Evolutionary conservation across 1,284 basidiomycete species (phyloP).

Genomic region (Ustilago esculenta): DNA sequence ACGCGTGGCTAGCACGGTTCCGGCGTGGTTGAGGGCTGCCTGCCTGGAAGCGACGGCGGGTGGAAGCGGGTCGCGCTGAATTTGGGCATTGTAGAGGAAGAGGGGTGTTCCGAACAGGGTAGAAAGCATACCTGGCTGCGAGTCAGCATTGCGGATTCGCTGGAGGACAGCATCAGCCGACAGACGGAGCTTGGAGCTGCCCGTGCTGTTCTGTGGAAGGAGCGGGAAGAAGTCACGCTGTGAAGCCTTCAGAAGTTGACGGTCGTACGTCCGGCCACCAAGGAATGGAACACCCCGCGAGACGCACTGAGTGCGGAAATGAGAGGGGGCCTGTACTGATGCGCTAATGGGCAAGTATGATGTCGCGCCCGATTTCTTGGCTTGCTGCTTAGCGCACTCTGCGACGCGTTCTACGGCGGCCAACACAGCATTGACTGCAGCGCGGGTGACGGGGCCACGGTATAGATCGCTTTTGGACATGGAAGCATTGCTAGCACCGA

Average conservation of each 20-base stretch:
- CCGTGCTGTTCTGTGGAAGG: background rate
- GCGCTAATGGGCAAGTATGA: constrained; percentile 10
- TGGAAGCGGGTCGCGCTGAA: constrained; percentile 61
- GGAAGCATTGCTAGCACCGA: constrained; percentile 42
- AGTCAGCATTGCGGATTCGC: constrained; percentile 68
- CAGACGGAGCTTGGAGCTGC: constrained; percentile 33
- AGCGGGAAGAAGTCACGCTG: constrained; percentile 58
- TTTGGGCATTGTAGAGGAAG: constrained; percentile 69
- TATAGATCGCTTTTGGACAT: constrained; percentile 69
- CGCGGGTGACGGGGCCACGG: constrained; percentile 67
- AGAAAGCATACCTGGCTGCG: constrained; percentile 69
- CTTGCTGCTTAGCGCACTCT: constrained; percentile 13
- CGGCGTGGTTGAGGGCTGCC: constrained; percentile 44
- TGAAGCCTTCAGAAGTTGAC: constrained; percentile 68
- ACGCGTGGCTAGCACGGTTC: constrained; percentile 68
- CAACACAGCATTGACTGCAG: constrained; percentile 67
- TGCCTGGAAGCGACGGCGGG: constrained; percentile 21
- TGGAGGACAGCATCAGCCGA: constrained; percentile 67
- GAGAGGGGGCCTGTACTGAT: constrained; percentile 21
- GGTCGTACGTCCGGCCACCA: constrained; percentile 67
- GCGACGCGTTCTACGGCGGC: constrained; percentile 66
- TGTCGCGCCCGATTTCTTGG: background rate
- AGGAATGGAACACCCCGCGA: constrained; percentile 64
- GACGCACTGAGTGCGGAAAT: constrained; percentile 56
- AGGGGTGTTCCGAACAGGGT: constrained; percentile 60